Percentiles rank a stretch among this genome's conserved stretches.
Evolutionary conservation across 225 moss, liverwort and hornwort genomes (phyloP).

Genomic region (Thuidium tamariscinum): DNA sequence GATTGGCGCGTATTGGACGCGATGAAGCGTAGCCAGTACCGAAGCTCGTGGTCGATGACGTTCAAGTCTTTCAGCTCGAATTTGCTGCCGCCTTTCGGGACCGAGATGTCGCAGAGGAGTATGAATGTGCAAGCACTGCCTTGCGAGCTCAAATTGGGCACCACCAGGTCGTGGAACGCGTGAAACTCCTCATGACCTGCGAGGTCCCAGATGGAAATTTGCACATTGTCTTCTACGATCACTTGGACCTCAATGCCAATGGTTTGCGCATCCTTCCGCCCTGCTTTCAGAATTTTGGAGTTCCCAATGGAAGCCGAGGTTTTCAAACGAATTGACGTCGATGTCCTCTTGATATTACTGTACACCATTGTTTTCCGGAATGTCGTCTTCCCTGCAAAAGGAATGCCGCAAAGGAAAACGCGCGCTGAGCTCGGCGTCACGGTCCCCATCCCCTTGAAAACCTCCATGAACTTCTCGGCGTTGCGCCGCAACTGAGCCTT

Average conservation of each 20-base stretch:
- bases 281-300: conserved; percentile 23
- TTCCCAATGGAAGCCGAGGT: conserved; percentile 31
- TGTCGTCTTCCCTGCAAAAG: conserved; percentile 54
- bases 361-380: conserved; percentile 59
- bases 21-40: conserved; percentile 66
- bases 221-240: conserved; percentile 48
- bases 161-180: conserved; percentile 43
- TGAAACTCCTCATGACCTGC: conserved; percentile 65
- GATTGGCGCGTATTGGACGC: conserved; percentile 55
- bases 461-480: conserved; percentile 45
- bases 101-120: conserved; percentile 45
- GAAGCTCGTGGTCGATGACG: conserved; percentile 38
- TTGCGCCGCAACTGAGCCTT: conserved; percentile 46
- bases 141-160: conserved; percentile 49
- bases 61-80: conserved; percentile 19
- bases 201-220: conserved; percentile 57
- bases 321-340: conserved; percentile 27
- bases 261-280: conserved; percentile 36
- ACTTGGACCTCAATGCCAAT: conserved; percentile 48
- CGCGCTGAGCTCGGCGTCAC: conserved; percentile 42
- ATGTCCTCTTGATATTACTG: conserved; percentile 44
- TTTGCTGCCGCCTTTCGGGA: conserved; percentile 28
- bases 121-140: conserved; percentile 48
- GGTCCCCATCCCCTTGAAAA: conserved; percentile 51
- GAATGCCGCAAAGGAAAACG: conserved; percentile 53